These are phyloP conservation scores for Pseudogymnoascus sp. DNA, from an alignment of 2,329 filamentous ascomycete genomes.

Conservation along the genomic window DNA sequence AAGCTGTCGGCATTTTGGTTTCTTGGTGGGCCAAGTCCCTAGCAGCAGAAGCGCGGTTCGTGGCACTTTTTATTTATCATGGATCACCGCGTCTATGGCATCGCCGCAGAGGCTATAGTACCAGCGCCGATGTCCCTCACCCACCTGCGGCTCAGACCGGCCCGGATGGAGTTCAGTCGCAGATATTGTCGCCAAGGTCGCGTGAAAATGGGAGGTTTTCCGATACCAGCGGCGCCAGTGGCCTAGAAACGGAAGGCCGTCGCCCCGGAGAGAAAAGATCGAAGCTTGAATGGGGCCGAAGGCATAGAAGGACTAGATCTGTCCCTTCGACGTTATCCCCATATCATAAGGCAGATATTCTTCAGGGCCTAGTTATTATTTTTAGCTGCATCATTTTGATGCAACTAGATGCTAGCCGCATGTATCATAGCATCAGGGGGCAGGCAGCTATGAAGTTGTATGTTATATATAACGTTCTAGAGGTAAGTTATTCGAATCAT, in stretches of 20 bases:
- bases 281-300: conserved; percentile 26
- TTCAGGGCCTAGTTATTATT: conserved; percentile 84
- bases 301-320: conserved; percentile 72
- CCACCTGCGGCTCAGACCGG: background rate
- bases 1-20: conserved; percentile 67
- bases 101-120: conserved; percentile 41
- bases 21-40: conserved; percentile 72
- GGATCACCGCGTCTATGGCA: conserved; percentile 74
- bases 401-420: conserved; percentile 87
- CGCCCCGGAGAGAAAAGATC: conserved; percentile 20
- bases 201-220: background rate
- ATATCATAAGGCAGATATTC: conserved; percentile 88
- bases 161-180: background rate
- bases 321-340: conserved; percentile 76
- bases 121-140: conserved; percentile 23
- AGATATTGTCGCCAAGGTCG: background rate
- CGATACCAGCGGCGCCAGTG: background rate
- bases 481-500: conserved; percentile 41
- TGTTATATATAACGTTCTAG: conserved; percentile 96
- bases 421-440: conserved; percentile 96
- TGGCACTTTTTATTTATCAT: conserved; percentile 69
- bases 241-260: conserved; percentile 19
- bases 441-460: conserved; percentile 98
- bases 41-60: conserved; percentile 61
- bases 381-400: conserved; percentile 79